Evolutionary conservation across 257 asterid species (phyloP), one percentile per base, ranked within the genome.

Genomic region (Hygrophila difformis): DNA sequence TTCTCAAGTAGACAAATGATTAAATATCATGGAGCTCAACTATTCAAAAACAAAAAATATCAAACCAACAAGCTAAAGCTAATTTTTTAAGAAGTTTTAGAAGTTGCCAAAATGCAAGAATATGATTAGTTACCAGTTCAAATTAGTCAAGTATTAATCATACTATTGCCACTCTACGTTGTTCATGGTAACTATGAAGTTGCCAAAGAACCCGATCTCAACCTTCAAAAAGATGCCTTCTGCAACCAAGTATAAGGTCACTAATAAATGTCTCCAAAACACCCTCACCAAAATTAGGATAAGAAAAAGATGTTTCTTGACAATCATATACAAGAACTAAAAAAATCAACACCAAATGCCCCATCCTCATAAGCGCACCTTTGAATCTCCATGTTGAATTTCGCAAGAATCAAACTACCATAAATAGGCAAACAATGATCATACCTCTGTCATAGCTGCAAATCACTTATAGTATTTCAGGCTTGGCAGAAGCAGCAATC

Each of bases 391-490:
- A 57, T 60, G 56, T 17, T 5, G 13, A 33, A 11, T 31, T 15
- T 3, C 3, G 51, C 35, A 34, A 57, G 11, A 51, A 40, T 3
- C 2, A 49, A 47, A 2, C 8, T n/a, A 15, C 47, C 29, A 53
- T 18, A 17, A n/a, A 22, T 13, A 13, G 2, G 29, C 20, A 48
- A 44, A 26, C 8, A 8, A 16, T 3, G 37, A 6, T 12, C 56
- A 49, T 75, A 86, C 96, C 94, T 86, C 96, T 33, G 96, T 86
- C 96, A 86, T 86, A 63, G 80, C 80, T 67, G 78, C 63, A 53
- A 70, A 56, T 62, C 20, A 43, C 48, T 20, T 43, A 44, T 47
- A 51, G 53, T 0, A 46, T 38, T 54, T 53, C 47, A 43, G 41
- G 15, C 13, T 33, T 21, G 6, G 65, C 35, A 24, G 17, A 12